Evolutionary conservation across 352 stramenopile genomes (phyloP).

Genomic region (Phytopythium helicoides): DNA sequence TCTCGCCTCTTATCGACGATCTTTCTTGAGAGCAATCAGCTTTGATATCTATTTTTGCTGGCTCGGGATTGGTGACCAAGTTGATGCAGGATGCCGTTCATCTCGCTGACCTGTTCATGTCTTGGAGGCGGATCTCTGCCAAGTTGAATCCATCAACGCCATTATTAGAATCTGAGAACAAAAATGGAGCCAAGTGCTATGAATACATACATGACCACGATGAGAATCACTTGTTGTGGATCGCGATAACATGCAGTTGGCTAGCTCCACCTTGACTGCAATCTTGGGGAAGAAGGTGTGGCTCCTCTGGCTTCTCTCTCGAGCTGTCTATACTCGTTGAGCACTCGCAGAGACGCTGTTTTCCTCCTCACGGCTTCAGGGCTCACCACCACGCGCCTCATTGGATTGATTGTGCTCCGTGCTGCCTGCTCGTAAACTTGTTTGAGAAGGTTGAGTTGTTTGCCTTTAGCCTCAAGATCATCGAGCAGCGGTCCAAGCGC

Average conservation of each 20-base stretch:
- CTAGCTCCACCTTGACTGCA: neutral
- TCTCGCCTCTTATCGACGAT: too few relatives aligned
- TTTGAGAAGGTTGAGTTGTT: constrained; percentile 65
- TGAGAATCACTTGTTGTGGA: too few relatives aligned
- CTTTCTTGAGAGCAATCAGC: too few relatives aligned
- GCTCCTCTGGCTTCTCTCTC: constrained; percentile 28
- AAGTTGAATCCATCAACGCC: too few relatives aligned
- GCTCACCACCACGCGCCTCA: constrained; percentile 44
- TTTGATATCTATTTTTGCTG: too few relatives aligned
- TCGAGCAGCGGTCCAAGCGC: constrained; percentile 46
- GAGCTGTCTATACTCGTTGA: constrained; percentile 65
- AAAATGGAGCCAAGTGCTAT: too few relatives aligned
- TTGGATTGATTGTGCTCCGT: constrained; percentile 57
- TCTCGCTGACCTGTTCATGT: too few relatives aligned
- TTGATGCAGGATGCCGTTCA: too few relatives aligned
- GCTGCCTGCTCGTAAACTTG: constrained; percentile 56
- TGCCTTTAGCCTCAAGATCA: constrained; percentile 60
- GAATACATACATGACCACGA: too few relatives aligned
- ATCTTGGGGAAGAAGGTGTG: neutral
- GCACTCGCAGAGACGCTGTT: constrained; percentile 57
- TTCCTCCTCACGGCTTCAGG: constrained; percentile 59
- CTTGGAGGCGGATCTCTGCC: too few relatives aligned
- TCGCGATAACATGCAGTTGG: neutral
- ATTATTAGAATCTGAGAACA: too few relatives aligned
- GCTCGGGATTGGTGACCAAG: too few relatives aligned